A percentile compares a stretch with the other conserved stretches of the same genome.
These are phyloP conservation scores for Gypsophila paniculata DNA, from an alignment of 179 eudicot genomes.

Conservation along the genomic window DNA sequence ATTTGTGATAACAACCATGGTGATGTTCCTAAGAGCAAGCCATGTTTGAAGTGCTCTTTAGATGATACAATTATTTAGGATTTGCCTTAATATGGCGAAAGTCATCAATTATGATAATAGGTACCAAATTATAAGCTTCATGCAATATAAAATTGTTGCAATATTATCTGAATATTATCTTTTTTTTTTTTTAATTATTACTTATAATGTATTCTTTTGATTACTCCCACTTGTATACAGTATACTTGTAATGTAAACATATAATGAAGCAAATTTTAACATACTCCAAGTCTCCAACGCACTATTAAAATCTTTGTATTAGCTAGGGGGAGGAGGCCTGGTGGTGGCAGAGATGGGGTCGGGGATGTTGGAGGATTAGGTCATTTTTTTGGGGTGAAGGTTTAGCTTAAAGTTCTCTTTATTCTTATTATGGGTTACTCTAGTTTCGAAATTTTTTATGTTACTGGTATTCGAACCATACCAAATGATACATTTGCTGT, in stretches of 20 bases:
- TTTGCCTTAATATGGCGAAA: conserved; percentile 4
- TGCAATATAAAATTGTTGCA: conserved; percentile 16
- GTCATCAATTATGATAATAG: conserved; percentile 28
- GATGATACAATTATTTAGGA: not conserved
- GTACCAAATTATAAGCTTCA: conserved; percentile 20
- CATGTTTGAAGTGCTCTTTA: no score
- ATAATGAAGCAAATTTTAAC: not conserved
- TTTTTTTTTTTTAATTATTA: conserved; percentile 9
- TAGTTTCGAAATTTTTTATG: no score
- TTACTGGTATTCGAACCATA: no score
- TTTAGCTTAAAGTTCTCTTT: no score
- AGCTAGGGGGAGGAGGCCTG: no score
- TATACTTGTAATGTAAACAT: not conserved
- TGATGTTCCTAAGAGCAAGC: conserved; percentile 15
- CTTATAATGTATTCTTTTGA: not conserved
- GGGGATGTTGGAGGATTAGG: no score
- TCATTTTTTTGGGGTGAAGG: no score
- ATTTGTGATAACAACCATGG: not conserved
- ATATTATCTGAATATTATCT: conserved; percentile 15
- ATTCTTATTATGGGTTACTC: no score
- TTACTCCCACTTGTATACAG: not conserved
- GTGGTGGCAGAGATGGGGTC: no score
- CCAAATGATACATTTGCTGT: no score
- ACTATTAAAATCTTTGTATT: not conserved
- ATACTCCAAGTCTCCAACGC: no score